These are phyloP conservation scores for Globisporangium nagaii DNA, from an alignment of 352 stramenopile genomes.

Conservation along the genomic window DNA sequence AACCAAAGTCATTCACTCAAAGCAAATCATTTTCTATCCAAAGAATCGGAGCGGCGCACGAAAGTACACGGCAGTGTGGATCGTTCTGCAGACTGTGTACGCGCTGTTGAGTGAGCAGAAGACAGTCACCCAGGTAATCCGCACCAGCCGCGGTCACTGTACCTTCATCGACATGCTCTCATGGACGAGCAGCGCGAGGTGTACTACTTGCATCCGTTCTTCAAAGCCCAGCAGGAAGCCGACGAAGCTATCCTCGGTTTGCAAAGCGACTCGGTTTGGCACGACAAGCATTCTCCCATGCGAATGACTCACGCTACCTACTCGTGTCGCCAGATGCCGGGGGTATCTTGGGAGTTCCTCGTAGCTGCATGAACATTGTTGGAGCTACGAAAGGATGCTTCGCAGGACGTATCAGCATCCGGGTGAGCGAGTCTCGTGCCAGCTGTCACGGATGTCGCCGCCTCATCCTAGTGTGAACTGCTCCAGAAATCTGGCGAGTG, in stretches of 20 bases:
- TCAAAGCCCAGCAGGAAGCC: conserved; percentile 71
- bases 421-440: conserved; percentile 20
- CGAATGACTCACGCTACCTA: background rate
- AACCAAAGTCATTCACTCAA: background rate
- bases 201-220: conserved; percentile 85
- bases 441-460: no score
- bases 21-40: background rate
- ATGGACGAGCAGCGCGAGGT: conserved; percentile 48
- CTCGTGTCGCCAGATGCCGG: conserved; percentile 45
- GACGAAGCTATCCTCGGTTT: conserved; percentile 81
- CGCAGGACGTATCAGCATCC: conserved; percentile 41
- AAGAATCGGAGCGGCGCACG: conserved; percentile 54
- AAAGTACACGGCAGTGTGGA: conserved; percentile 79
- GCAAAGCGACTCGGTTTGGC: background rate
- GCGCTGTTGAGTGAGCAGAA: conserved; percentile 67
- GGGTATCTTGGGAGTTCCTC: conserved; percentile 62
- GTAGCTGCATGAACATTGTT: conserved; percentile 73
- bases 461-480: background rate
- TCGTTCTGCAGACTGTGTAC: conserved; percentile 76
- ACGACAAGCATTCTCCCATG: no score
- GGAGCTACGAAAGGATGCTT: conserved; percentile 82
- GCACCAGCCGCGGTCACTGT: no score
- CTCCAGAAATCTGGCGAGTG: conserved; percentile 47
- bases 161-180: background rate
- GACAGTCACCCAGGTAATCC: conserved; percentile 79